Conservation (phyloP, 2,329 filamentous ascomycete genomes). For the Cordyceps cicadae region DNA sequence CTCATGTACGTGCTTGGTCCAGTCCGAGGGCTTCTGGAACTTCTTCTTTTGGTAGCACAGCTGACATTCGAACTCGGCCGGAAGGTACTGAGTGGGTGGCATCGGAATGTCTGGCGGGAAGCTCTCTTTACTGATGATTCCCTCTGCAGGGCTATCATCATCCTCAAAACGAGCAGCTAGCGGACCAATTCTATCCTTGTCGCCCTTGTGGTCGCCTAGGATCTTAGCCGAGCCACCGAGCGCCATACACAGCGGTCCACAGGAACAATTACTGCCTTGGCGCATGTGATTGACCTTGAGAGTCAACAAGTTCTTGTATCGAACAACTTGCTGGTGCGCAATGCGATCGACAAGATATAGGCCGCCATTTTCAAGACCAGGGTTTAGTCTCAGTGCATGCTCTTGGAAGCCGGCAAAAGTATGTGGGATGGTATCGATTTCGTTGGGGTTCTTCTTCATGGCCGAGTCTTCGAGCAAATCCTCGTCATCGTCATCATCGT, state of each 20-base stretch:
- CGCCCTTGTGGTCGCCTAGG: constrained; percentile 48
- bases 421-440: constrained; percentile 61
- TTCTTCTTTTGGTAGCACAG: constrained; percentile 80
- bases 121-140: constrained; percentile 59
- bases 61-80: constrained; percentile 83
- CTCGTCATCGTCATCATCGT: constrained; percentile 53
- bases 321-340: constrained; percentile 67
- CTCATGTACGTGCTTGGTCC: constrained; percentile 94
- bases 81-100: constrained; percentile 67
- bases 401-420: constrained; percentile 68
- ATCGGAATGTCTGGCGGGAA: constrained; percentile 76
- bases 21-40: constrained; percentile 86
- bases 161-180: constrained; percentile 40
- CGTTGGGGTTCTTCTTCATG: constrained; percentile 53
- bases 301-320: constrained; percentile 70
- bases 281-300: constrained; percentile 62
- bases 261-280: constrained; percentile 52
- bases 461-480: constrained; percentile 49
- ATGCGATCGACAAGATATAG: constrained; percentile 69
- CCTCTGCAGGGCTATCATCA: constrained; percentile 61
- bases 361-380: constrained; percentile 49
- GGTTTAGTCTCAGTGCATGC: constrained; percentile 67
- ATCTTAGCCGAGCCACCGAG: constrained; percentile 58
- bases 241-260: constrained; percentile 54
- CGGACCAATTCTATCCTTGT: constrained; percentile 51